Evolutionary conservation across 495 filamentous ascomycete species (phyloP), one percentile per base, ranked within the genome.

Genomic region (Neurospora sp.): DNA sequence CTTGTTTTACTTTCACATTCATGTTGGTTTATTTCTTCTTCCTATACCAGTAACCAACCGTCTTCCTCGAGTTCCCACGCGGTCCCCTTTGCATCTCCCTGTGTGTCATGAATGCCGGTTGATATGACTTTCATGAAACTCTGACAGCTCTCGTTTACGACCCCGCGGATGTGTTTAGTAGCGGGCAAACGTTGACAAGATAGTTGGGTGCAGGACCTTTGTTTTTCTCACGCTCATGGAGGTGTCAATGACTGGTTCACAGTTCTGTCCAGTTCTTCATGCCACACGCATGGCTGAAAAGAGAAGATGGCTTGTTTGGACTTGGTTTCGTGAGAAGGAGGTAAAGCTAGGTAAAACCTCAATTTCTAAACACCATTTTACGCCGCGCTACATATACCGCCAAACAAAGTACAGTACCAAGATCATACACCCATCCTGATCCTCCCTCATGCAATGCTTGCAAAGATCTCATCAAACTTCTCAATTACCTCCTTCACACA

Each of bases 401-500:
- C 34, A 42, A 69, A 28, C 24, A n/a, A 54, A 43, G 21, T 21
- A 69, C 69, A 71, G 37, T 28, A 69, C 59, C 71, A 69, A 21
- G 17, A 5, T 38, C 59, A 71, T n/a, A 37, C 28, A 42, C 31
- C 13, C 21, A n/a, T n/a, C 31, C 39, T 59, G 42, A 19, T 42
- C 43, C 24, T 17, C 70, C 13, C 39, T 66, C 48, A 72, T 54
- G 39, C 72, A 11, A 86, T 72, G 21, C 74, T 80, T 19, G 81
- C 82, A 77, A 86, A 90, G 70, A 89, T 76, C 82, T 87, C 84
- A 34, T 88, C 86, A 81, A 92, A 93, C 74, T 80, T 81, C 74
- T 91, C 88, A 73, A 84, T 79, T 4, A 90, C 85, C 48, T 88
- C 88, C 81, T 87, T 83, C 66, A 90, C 85, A 73, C 88, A 88